Evolutionary conservation across 1,284 basidiomycete genomes (phyloP).

Genomic region (Fomitiporia mediterranea): DNA sequence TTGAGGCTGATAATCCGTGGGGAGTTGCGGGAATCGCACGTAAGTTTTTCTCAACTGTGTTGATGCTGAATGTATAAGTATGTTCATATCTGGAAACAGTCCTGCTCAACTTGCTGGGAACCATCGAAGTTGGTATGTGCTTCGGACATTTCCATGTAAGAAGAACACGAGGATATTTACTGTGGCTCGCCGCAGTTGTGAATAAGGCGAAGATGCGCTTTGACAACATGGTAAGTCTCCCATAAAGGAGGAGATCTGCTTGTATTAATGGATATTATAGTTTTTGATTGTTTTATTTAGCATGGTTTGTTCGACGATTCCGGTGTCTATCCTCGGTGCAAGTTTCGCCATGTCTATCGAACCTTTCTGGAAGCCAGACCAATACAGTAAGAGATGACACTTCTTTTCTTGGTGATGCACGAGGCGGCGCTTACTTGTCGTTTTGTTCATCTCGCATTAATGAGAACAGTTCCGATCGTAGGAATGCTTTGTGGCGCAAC

Average conservation of each 20-base stretch:
- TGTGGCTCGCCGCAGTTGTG: slow-evolving; percentile 33
- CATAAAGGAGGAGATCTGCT: no score
- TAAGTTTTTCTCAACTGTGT: slow-evolving; percentile 34
- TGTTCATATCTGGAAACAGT: slow-evolving; percentile 32
- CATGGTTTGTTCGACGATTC: slow-evolving; percentile 73
- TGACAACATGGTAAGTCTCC: slow-evolving; percentile 60
- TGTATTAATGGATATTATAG: no score
- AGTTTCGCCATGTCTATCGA: slow-evolving; percentile 72
- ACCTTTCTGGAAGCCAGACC: slow-evolving; percentile 78
- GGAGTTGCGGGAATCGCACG: slow-evolving; percentile 69
- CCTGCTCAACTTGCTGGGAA: slow-evolving; percentile 69
- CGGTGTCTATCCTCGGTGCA: slow-evolving; percentile 72
- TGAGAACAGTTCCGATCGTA: slow-evolving; percentile 65
- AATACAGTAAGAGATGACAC: slow-evolving; percentile 55
- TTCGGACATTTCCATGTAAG: neutral
- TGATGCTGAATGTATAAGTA: neutral
- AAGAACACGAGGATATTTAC: slow-evolving; percentile 24
- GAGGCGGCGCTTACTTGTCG: neutral
- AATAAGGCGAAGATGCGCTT: slow-evolving; percentile 78
- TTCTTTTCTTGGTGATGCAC: neutral
- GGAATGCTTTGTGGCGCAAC: slow-evolving; percentile 86
- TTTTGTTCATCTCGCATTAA: neutral
- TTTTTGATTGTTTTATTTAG: slow-evolving; percentile 64
- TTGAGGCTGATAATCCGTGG: slow-evolving; percentile 69
- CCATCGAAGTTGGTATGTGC: slow-evolving; percentile 57